Evolutionary conservation across 345 rosid species (phyloP), one percentile per base, ranked within the genome.

Genomic region (Syzygium oleosum): DNA sequence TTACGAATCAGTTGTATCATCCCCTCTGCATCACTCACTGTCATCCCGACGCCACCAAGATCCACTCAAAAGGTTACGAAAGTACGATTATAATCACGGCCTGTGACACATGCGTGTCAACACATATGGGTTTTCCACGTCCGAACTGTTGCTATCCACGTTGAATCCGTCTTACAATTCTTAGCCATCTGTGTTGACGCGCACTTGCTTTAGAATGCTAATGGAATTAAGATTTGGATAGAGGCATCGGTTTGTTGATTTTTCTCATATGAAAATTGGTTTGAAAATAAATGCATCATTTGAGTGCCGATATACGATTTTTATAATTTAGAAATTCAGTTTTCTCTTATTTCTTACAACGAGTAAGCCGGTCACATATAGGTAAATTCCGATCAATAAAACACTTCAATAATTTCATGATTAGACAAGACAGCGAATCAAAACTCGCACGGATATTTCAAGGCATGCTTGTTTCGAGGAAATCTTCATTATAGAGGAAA

Each of bases 341-440:
- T 31, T 23, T 3, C 29, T 11, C 7, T 9, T 4, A 8, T 2
- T 31, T 0, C 23, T 31, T 0, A 4, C 1, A 0, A 29, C 43
- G 2, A 68, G 79, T 17, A 9, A 34, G 23, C 7, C 2, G 7
- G 5, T 34, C 9, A 0, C 46, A 19, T 3, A 0, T 4, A 10
- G 12, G 7, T 34, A 34, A 68, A 17, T 73, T 73, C 2, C 0
- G 0, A 4, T 17, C 12, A 1, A 0, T 9, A 10, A 17, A 34
- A 3, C 9, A 19, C n/a, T 56, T 23, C 12, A 10, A 1, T 22
- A 9, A 34, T 34, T 68, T 17, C 2, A 0, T 17, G 25, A 17
- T 19, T 1, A 34, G 2, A 73, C 0, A 4, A 4, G 3, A 34
- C 3, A 0, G 2, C 1, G 4, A 68, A 31, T 31, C 23, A 2